Evolutionary conservation across 225 moss, liverwort and hornwort species (phyloP), one percentile per base, ranked within the genome.

Genomic region (Rhytidiadelphus loreus): DNA sequence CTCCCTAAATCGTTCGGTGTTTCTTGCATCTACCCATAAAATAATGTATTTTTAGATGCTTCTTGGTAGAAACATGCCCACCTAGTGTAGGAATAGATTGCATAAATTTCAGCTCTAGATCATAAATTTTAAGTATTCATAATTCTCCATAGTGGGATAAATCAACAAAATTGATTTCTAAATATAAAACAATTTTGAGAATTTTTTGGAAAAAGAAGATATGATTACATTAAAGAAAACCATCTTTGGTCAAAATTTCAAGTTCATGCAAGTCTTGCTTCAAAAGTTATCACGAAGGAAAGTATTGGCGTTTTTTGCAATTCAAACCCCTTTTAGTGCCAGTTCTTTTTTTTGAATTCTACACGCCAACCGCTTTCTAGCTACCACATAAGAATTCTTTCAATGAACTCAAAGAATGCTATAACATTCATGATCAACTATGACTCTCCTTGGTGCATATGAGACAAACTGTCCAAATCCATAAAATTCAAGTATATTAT

Each of bases 381-480:
- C n/a, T 33, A 0, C 20, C 8, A 20, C 3, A 41, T 20, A 17
- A 37, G 20, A 20, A 20, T 66, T 66, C 44, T 71, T 28, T 28
- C 6, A 44, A 43, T 1, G 6, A 35, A 76, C 2, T 22, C 0
- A 1, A 14, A 1, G 3, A 73, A 35, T 35, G 23, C 14, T 35
- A 21, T 0, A 23, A 0, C 8, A 2, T 76, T 35, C 1, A 2
- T 20, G 4, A 33, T 33, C 7, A 32, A 32, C 5, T 7, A 12
- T 32, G 13, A 21, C 5, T 50, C 12, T 4, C 0, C 0, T 2
- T 32, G 4, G 13, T 32, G 33, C 21, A 33, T 19, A 30, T 21
- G 8, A 50, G 8, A 11, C 32, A 75, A 48, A 33, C 2, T 0
- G 0, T 50, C 33, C 1, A 75, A 75, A 35, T 6, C 6, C 0